Percentiles rank a stretch among this genome's conserved stretches.
These are phyloP conservation scores for Fusarium sp. DNA, from an alignment of 2,329 filamentous ascomycete species.

Conservation along the genomic window DNA sequence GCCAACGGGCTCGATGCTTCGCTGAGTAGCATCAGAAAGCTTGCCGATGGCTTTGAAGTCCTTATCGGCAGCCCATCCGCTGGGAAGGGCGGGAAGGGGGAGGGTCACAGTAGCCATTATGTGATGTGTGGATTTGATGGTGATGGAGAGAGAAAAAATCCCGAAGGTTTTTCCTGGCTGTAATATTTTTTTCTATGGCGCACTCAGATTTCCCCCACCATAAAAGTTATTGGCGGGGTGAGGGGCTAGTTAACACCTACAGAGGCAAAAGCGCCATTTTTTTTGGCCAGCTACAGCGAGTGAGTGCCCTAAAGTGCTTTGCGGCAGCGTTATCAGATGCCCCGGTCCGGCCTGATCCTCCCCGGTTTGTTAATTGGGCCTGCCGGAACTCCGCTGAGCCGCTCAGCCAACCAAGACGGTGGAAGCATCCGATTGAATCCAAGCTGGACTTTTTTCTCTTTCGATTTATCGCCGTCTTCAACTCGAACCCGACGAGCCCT, in stretches of 20 bases:
- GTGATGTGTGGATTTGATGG: slow-evolving; percentile 42
- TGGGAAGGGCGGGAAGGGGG: slow-evolving; percentile 81
- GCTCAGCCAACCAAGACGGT: too few relatives aligned
- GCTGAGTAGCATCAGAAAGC: slow-evolving; percentile 83
- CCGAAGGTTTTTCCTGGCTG: slow-evolving; percentile 34
- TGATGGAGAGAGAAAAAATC: slow-evolving; percentile 39
- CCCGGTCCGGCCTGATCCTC: not conserved
- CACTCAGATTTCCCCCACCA: slow-evolving; percentile 45
- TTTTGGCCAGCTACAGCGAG: slow-evolving; percentile 13
- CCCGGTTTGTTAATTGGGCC: slow-evolving; percentile 2
- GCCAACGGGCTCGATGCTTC: slow-evolving; percentile 95
- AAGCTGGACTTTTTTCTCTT: slow-evolving; percentile 31
- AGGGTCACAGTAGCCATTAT: slow-evolving; percentile 76
- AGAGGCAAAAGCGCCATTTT: slow-evolving; percentile 15
- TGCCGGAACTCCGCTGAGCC: slow-evolving; percentile 3
- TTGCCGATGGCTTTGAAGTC: slow-evolving; percentile 89
- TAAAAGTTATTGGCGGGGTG: slow-evolving; percentile 46
- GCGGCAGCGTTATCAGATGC: not conserved
- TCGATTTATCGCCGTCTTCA: slow-evolving; percentile 19
- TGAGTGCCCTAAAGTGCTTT: not conserved
- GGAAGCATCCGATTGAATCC: slow-evolving; percentile 5
- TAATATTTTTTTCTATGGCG: slow-evolving; percentile 35
- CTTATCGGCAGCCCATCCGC: slow-evolving; percentile 88
- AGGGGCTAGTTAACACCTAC: slow-evolving; percentile 13
- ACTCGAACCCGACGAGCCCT: slow-evolving; percentile 4